Conservation (phyloP, 192 early-diverging fungal species). For the Coemansia brasiliensis region DNA sequence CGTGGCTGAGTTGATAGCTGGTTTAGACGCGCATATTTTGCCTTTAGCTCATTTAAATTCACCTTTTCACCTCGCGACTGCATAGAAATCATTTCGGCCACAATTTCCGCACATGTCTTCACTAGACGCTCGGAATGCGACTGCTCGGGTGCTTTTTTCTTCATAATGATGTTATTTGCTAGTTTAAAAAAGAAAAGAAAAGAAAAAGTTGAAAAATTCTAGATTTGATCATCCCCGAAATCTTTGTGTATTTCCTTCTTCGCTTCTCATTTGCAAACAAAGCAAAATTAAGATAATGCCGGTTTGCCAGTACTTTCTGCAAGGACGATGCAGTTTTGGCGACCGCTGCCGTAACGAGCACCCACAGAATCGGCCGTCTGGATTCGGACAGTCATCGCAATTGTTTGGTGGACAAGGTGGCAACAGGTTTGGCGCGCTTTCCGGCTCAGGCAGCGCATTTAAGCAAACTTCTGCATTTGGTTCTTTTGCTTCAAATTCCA, state of each 20-base stretch:
- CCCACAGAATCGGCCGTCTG: slow-evolving; percentile 37
- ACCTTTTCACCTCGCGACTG: slow-evolving; percentile 68
- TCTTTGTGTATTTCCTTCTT: too few species aligned
- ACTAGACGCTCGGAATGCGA: slow-evolving; percentile 73
- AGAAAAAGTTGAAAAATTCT: neutral
- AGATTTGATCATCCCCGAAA: too few species aligned
- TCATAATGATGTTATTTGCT: slow-evolving; percentile 18
- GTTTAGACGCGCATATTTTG: slow-evolving; percentile 68
- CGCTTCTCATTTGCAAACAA: neutral
- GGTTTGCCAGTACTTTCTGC: slow-evolving; percentile 56
- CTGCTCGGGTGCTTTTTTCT: slow-evolving; percentile 43
- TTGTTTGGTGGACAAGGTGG: slow-evolving; percentile 19
- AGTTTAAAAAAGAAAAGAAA: neutral
- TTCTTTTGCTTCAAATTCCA: neutral
- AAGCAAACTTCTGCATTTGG: slow-evolving; percentile 11
- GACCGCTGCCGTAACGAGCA: slow-evolving; percentile 61
- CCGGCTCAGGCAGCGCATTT: slow-evolving; percentile 12
- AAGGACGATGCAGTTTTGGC: slow-evolving; percentile 62
- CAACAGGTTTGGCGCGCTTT: slow-evolving; percentile 16
- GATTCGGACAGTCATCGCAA: slow-evolving; percentile 49
- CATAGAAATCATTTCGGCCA: slow-evolving; percentile 79
- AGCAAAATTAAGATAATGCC: slow-evolving; percentile 11
- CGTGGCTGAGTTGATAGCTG: slow-evolving; percentile 86
- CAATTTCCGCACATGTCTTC: slow-evolving; percentile 85
- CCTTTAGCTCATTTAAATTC: slow-evolving; percentile 86